A percentile compares a stretch with the other conserved stretches of the same genome.
These are phyloP conservation scores for Cryptococcus wingfieldii DNA, from an alignment of 1,284 basidiomycete species.

Conservation along the genomic window DNA sequence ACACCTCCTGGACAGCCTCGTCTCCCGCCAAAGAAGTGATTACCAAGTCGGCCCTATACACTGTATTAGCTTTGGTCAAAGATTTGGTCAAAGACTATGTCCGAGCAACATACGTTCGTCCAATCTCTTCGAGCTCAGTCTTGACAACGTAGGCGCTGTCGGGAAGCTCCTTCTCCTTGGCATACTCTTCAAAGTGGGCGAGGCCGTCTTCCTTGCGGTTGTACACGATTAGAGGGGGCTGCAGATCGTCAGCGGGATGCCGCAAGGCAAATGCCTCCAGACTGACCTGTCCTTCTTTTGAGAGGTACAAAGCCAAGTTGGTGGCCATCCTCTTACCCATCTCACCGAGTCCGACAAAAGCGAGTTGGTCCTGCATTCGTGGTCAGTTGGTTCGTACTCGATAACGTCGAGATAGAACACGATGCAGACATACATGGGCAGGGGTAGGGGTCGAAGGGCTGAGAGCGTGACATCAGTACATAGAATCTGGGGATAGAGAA, in stretches of 20 bases:
- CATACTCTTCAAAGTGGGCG: constrained; percentile 37
- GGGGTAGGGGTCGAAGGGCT: constrained; percentile 41
- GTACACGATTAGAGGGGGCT: constrained; percentile 47
- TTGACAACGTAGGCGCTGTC: constrained; percentile 35
- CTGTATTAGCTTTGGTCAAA: not conserved
- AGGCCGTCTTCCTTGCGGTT: constrained; percentile 41
- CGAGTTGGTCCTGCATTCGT: constrained; percentile 36
- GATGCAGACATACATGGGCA: constrained; percentile 25
- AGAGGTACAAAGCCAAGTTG: constrained; percentile 41
- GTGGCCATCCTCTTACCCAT: constrained; percentile 48
- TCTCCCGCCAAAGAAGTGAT: constrained; percentile 73
- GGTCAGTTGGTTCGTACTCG: not conserved
- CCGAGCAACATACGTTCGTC: constrained; percentile 31
- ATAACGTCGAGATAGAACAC: too few species aligned
- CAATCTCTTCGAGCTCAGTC: constrained; percentile 40
- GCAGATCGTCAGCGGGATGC: not conserved
- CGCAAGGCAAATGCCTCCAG: not conserved
- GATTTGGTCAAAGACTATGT: not conserved
- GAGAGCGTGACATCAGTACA: not conserved
- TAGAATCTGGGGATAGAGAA: not conserved
- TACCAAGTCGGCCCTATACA: constrained; percentile 66
- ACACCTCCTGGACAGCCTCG: constrained; percentile 65
- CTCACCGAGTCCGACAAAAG: constrained; percentile 48
- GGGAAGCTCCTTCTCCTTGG: constrained; percentile 23
- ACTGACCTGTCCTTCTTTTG: constrained; percentile 12